Evolutionary conservation across 352 stramenopile genomes (phyloP), one percentile per base, ranked within the genome.

Genomic region (Phytophthora fragariae): DNA sequence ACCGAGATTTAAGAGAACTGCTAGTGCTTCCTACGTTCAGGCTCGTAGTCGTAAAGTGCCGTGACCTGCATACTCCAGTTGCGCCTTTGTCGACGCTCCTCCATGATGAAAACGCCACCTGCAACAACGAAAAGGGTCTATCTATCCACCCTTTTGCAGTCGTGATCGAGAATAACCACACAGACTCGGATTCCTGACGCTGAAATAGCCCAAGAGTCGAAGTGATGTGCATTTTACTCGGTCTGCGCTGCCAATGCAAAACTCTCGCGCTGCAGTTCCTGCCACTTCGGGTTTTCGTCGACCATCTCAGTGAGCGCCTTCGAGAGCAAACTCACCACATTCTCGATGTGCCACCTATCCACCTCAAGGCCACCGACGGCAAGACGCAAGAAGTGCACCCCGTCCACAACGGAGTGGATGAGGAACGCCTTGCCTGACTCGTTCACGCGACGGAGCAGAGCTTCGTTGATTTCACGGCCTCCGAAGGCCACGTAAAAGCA

Each of bases 391-490:
- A 92, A 83, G 62, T 89, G 71, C 41, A 77, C 68, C 19, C 70
- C 72, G 50, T 90, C 83, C 37, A 93, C 76, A 10, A 92, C 82
- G 2, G 86, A 91, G 70, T 92, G 84, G 49, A 92, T 85, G 39
- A 92, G 56, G 59, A 93, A 93, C 8, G 67, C 65, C 70, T 88
- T 84, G 44, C 86, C 85, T 2, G 70, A 86, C 31, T 84, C 77
- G 57, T 91, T 91, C 31, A 91, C 84, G 4, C 73, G 73, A 33
- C 85, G 81, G 37, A 93, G 77, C 19, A 91, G 62, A 41, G 72
- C 65, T 67, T 89, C 80, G 35, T 78, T 89, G 37, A 84, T 54
- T 15, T 84, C 80, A 14, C 82, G 76, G 33, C 73, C 80, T 17
- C 75, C 79, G 29, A 88, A 85, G 8, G 74, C 73, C 35, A 89